Conservation (phyloP, 2,329 filamentous ascomycete genomes). For the Lasiodiplodia theobromae region DNA sequence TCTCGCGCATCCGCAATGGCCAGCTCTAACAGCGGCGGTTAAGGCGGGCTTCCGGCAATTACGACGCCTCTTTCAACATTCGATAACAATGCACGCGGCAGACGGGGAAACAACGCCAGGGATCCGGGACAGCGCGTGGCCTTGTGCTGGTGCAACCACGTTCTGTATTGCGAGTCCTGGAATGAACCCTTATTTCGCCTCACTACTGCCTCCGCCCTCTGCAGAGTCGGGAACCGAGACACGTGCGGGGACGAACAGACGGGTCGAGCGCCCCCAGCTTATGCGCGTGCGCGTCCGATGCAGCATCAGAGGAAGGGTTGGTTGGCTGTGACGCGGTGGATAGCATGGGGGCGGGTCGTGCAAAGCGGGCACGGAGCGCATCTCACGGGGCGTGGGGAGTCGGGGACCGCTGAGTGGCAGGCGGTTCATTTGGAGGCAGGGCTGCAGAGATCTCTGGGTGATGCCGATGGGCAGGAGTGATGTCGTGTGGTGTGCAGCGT, state of each 20-base stretch:
- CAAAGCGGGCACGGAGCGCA: background rate
- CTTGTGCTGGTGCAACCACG: background rate
- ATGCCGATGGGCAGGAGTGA: background rate
- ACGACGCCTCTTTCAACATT: constrained; percentile 14
- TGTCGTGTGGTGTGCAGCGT: constrained; percentile 13
- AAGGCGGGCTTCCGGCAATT: background rate
- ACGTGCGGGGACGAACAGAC: background rate
- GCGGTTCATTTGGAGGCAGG: background rate
- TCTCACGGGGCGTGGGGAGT: background rate
- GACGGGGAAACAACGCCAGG: background rate
- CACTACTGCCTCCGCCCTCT: too few relatives aligned
- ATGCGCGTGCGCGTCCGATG: background rate
- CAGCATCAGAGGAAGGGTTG: background rate
- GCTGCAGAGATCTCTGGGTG: background rate
- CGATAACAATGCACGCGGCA: background rate
- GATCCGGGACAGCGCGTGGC: background rate
- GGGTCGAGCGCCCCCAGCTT: background rate
- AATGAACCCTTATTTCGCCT: background rate
- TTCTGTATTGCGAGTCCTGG: background rate
- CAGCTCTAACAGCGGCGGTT: background rate
- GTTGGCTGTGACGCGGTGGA: background rate
- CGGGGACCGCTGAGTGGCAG: background rate
- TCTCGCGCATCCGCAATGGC: constrained; percentile 3
- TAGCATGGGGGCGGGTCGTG: background rate
- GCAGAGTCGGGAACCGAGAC: background rate